Conservation (phyloP, 148 eudicot species). For the Chenopodium album region DNA sequence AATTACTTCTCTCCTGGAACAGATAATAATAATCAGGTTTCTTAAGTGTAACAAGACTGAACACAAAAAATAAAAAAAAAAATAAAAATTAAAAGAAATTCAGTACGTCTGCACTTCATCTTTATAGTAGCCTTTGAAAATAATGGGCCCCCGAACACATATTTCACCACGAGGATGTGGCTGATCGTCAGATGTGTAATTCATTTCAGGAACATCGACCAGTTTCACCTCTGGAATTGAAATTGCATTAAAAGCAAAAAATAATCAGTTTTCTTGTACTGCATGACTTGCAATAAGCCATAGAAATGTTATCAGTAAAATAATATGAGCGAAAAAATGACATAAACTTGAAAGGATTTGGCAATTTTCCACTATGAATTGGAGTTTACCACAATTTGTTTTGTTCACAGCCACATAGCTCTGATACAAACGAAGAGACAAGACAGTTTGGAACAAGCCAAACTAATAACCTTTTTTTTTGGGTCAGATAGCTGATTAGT, state of each 20-base stretch:
- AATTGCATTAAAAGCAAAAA: constrained; percentile 5
- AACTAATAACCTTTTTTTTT: not conserved
- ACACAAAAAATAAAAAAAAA: not conserved
- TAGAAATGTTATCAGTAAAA: not conserved
- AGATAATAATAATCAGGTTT: constrained; percentile 18
- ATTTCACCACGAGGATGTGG: constrained; percentile 97
- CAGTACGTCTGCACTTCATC: constrained; percentile 86
- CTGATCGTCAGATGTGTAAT: constrained; percentile 89
- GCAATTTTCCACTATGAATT: constrained; percentile 2
- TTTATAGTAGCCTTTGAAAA: constrained; percentile 88
- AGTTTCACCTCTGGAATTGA: constrained; percentile 79
- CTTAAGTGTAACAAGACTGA: not conserved
- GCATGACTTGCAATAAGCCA: not conserved
- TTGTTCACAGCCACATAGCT: not conserved
- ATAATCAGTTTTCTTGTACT: not conserved
- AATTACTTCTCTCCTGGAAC: constrained; percentile 79
- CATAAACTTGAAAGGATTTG: not conserved
- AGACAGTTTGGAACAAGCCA: not conserved
- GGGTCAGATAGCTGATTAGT: not conserved
- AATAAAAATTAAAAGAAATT: not conserved
- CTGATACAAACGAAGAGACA: not conserved
- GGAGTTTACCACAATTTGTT: not conserved
- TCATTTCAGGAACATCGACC: constrained; percentile 96
- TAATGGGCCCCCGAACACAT: constrained; percentile 84
- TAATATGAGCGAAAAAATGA: not conserved